Evolutionary conservation across 192 early-diverging fungal genomes (phyloP).

Genomic region (Rhizophagus sp.): DNA sequence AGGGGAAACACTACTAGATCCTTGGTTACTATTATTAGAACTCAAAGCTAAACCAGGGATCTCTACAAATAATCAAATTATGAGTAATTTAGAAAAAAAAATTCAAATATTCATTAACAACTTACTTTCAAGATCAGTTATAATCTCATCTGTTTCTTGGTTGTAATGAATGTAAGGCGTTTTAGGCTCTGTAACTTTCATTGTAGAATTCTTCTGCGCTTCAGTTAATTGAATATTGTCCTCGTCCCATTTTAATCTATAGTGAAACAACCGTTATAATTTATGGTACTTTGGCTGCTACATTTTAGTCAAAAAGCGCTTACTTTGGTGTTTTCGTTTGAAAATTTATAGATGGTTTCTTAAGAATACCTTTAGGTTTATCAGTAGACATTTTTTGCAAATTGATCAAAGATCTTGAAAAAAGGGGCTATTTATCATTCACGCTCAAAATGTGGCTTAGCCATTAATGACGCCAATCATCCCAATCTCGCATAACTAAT

Average conservation of each 20-base stretch:
- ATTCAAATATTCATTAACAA: not conserved
- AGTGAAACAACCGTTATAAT: slow-evolving; percentile 17
- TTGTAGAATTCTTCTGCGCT: slow-evolving; percentile 84
- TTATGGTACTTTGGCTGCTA: not conserved
- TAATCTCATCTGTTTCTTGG: slow-evolving; percentile 70
- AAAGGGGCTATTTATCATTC: no score
- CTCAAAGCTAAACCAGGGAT: slow-evolving; percentile 24
- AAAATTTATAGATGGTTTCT: slow-evolving; percentile 30
- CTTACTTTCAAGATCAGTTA: slow-evolving; percentile 56
- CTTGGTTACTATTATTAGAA: not conserved
- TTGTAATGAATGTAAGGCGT: slow-evolving; percentile 95
- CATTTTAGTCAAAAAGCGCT: not conserved
- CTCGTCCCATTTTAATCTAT: slow-evolving; percentile 91
- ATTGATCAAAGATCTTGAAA: not conserved
- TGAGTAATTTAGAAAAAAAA: not conserved
- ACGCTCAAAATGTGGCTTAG: no score
- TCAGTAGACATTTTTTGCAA: not conserved
- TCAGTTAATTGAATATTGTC: slow-evolving; percentile 89
- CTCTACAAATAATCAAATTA: not conserved
- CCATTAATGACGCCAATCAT: no score
- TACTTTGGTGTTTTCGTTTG: slow-evolving; percentile 14
- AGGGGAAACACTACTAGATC: slow-evolving; percentile 8
- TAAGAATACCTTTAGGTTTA: slow-evolving; percentile 29
- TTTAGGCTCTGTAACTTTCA: slow-evolving; percentile 97
- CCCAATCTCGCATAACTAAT: no score